Evolutionary conservation across 768 basidiomycete genomes (phyloP).

Genomic region (Strobilomyces confusus): DNA sequence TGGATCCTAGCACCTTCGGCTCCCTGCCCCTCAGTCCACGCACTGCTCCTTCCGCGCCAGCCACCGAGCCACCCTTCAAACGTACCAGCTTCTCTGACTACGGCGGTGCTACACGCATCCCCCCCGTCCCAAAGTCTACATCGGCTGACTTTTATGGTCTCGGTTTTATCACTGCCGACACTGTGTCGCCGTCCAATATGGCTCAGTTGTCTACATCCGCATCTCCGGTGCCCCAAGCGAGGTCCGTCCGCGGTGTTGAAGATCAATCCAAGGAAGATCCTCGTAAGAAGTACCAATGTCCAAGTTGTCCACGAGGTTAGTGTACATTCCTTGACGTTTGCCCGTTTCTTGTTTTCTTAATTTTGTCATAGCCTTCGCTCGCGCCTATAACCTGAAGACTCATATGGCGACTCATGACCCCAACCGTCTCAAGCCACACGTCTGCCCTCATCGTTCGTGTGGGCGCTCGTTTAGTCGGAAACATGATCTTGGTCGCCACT

Average conservation of each 20-base stretch:
- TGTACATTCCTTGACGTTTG: background rate
- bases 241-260: conserved; percentile 36
- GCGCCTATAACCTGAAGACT: conserved; percentile 93
- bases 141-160: conserved; percentile 45
- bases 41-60: conserved; percentile 40
- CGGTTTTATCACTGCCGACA: conserved; percentile 32
- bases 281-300: conserved; percentile 76
- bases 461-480: conserved; percentile 91
- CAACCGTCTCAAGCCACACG: conserved; percentile 82
- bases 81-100: conserved; percentile 70
- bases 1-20: conserved; percentile 58
- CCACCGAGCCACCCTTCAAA: conserved; percentile 25
- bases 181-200: conserved; percentile 56
- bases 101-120: conserved; percentile 47
- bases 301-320: conserved; percentile 68
- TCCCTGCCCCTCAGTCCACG: conserved; percentile 55
- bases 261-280: conserved; percentile 55
- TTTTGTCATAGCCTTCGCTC: conserved; percentile 66
- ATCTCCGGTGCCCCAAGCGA: conserved; percentile 36
- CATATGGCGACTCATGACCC: conserved; percentile 96
- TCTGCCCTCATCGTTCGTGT: conserved; percentile 82
- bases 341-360: background rate
- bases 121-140: conserved; percentile 45
- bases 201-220: conserved; percentile 45
- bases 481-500: conserved; percentile 89